Evolutionary conservation across 1,139 yeast species (phyloP), one percentile per base, ranked within the genome.

Genomic region (Protomyces inouyei): DNA sequence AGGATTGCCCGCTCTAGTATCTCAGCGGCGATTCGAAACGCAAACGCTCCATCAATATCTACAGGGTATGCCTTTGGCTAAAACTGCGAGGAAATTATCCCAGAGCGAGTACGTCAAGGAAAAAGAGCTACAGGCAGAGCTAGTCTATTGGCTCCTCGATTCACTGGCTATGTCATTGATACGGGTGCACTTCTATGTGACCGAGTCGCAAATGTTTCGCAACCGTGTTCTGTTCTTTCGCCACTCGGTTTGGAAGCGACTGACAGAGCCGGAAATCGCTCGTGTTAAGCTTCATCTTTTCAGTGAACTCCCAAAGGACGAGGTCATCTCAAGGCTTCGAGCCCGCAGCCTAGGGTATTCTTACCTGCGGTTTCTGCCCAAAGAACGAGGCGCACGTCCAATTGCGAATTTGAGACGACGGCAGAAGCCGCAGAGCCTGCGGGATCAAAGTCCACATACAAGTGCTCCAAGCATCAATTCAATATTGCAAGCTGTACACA

Each of bases 111-210:
- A 65, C 36, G 59, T 51, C 9, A 70, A 69, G 52, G 70, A 74
- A 14, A 67, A 69, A 56, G 52, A 65, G 0, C 68, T 80, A n/a
- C 73, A 84, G 18, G 65, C 72, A 0, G 71, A 73, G 3, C 82
- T 87, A 64, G 38, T 88, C 0, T 60, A 67, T 2, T 92, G 96
- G 96, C 66, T 87, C 2, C 81, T 87, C 57, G 70, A 76, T 0
- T 61, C 63, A 0, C 78, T 85, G 61, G 68, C 89, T 1, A 77
- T 81, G 6, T 78, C 78, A 14, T 69, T 89, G 0, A 68, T 88
- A 0, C 73, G 77, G 0, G 74, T 80, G 0, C 84, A 83, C 70
- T 92, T 92, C 79, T 86, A 87, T 71, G 84, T 87, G 2, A 84
- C 93, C 0, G 86, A 85, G 63, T 73, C 80, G 0, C 78, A 85